phyloP scores from a whole-genome alignment of 306 rosid species.

The Neltuma alba region DNA sequence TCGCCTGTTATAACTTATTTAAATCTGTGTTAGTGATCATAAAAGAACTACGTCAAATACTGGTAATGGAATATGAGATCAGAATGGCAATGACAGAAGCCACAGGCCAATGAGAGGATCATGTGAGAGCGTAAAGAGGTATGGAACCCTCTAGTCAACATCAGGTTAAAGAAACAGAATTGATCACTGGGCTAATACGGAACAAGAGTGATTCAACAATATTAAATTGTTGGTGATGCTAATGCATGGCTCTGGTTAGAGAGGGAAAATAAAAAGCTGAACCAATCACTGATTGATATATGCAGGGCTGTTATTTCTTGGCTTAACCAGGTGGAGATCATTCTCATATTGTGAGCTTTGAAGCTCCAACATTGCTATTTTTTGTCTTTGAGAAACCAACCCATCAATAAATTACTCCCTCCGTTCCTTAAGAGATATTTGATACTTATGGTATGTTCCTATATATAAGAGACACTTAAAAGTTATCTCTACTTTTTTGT shows the following conservation, averaged over 20 bases:
- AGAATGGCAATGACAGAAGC: not conserved
- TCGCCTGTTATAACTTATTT: not conserved
- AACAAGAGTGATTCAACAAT: not conserved
- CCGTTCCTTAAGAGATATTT: too few species aligned
- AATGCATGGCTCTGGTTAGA: slow-evolving; percentile 18
- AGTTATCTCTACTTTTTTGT: too few species aligned
- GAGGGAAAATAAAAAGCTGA: not conserved
- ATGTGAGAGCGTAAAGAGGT: not conserved
- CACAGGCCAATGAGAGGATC: not conserved
- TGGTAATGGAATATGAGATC: not conserved
- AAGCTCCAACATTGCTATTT: too few species aligned
- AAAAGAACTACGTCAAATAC: not conserved
- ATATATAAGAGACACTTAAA: too few species aligned
- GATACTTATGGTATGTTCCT: too few species aligned
- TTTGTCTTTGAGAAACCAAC: not conserved
- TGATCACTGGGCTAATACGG: slow-evolving; percentile 8
- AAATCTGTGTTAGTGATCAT: not conserved
- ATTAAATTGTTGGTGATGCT: slow-evolving; percentile 22
- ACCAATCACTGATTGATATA: not conserved
- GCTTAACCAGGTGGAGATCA: too few species aligned
- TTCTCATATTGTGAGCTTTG: too few species aligned
- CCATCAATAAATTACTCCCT: not conserved
- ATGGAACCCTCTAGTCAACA: not conserved
- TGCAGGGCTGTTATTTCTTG: not conserved
- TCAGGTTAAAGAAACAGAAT: not conserved